A percentile compares a stretch with the other conserved stretches of the same genome.
Conservation (phyloP, 352 stramenopile species). For the Globisporangium carolinianum region DNA sequence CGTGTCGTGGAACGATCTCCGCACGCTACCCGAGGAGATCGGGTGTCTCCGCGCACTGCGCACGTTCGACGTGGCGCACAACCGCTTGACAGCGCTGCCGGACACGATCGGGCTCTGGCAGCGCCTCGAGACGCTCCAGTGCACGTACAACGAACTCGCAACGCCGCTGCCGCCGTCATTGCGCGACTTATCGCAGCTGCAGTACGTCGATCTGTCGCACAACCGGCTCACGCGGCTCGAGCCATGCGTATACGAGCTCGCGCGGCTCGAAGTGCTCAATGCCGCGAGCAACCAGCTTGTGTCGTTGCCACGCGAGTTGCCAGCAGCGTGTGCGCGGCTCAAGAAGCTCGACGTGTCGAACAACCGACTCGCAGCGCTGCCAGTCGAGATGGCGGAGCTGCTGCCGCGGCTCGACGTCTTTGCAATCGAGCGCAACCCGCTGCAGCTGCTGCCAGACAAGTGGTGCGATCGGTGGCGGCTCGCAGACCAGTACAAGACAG, state of each 20-base stretch:
- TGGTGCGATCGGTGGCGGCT: slow-evolving; percentile 50
- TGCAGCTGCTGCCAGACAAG: slow-evolving; percentile 52
- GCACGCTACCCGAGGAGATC: slow-evolving; percentile 46
- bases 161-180: slow-evolving; percentile 31
- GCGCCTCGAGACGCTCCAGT: slow-evolving; percentile 29
- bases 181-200: slow-evolving; percentile 19
- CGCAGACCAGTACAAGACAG: slow-evolving; percentile 43
- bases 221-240: slow-evolving; percentile 48
- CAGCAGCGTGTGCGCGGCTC: slow-evolving; percentile 18
- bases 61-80: slow-evolving; percentile 41
- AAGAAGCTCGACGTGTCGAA: slow-evolving; percentile 59
- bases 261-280: slow-evolving; percentile 44
- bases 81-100: slow-evolving; percentile 38
- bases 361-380: slow-evolving; percentile 47
- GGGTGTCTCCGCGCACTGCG: slow-evolving; percentile 39
- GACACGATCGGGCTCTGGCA: slow-evolving; percentile 40
- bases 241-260: slow-evolving; percentile 38
- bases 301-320: slow-evolving; percentile 31
- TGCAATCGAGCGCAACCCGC: slow-evolving; percentile 45
- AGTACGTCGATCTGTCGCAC: slow-evolving; percentile 51
- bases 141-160: slow-evolving; percentile 42
- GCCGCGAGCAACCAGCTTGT: slow-evolving; percentile 39
- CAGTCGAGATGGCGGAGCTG: slow-evolving; percentile 42
- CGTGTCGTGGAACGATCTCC: slow-evolving; percentile 56
- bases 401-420: slow-evolving; percentile 51